Conservation (phyloP, 1,139 yeast species). For the Debaryomyces subglobosus region DNA sequence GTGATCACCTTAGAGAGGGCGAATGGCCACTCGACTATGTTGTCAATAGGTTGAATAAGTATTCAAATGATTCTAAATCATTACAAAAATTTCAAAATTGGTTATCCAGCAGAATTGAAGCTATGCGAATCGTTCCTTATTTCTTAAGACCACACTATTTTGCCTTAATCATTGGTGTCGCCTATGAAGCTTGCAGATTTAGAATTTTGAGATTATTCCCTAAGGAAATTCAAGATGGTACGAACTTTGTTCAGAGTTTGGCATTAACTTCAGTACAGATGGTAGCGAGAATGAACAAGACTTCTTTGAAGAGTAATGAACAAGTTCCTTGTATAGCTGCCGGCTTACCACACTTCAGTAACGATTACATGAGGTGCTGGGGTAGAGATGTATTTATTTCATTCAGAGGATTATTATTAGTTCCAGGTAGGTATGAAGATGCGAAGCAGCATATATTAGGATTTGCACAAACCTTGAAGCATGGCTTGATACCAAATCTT, state of each 20-base stretch:
- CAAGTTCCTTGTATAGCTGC: conserved; percentile 85
- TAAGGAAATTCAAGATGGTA: conserved; percentile 56
- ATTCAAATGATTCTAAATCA: conserved; percentile 45
- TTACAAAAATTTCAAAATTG: conserved; percentile 62
- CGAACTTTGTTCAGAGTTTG: conserved; percentile 75
- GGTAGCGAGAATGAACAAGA: conserved; percentile 74
- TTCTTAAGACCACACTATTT: conserved; percentile 87
- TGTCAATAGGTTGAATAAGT: conserved; percentile 62
- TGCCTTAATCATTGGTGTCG: conserved; percentile 75
- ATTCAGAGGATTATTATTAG: conserved; percentile 76
- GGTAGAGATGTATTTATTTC: conserved; percentile 95
- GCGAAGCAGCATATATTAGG: conserved; percentile 82
- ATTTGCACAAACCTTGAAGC: conserved; percentile 90
- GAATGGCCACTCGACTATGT: conserved; percentile 88
- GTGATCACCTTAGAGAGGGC: conserved; percentile 80
- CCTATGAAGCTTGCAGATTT: conserved; percentile 78
- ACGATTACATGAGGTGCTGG: conserved; percentile 96
- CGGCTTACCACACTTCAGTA: conserved; percentile 92
- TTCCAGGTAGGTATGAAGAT: conserved; percentile 76
- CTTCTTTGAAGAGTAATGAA: conserved; percentile 71
- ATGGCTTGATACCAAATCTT: conserved; percentile 91
- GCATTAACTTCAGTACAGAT: conserved; percentile 86
- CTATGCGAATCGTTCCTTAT: conserved; percentile 69
- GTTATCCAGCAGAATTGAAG: conserved; percentile 68
- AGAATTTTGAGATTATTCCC: conserved; percentile 65